phyloP scores from a whole-genome alignment of 805 yeast genomes.

The Metschnikowia continentalis region DNA sequence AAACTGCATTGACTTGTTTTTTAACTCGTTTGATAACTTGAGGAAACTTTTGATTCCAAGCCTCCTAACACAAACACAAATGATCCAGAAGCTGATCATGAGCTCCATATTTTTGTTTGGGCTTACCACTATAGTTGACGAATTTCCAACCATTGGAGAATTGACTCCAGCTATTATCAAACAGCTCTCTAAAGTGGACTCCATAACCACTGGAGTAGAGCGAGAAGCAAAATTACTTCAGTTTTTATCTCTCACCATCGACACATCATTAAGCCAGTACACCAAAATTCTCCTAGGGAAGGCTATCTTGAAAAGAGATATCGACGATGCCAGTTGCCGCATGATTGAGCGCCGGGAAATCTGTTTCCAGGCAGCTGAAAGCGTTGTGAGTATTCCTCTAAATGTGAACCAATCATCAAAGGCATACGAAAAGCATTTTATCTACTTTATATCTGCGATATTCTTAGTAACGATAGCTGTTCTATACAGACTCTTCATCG shows the following conservation, averaged over 20 bases:
- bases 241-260: conserved; percentile 28
- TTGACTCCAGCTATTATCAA: conserved; percentile 21
- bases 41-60: conserved; percentile 35
- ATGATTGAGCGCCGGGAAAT: conserved; percentile 34
- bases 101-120: conserved; percentile 26
- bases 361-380: conserved; percentile 40
- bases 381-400: conserved; percentile 40
- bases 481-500: conserved; percentile 26
- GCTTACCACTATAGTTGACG: conserved; percentile 31
- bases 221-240: conserved; percentile 29
- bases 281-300: conserved; percentile 36
- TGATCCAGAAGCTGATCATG: conserved; percentile 23
- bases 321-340: conserved; percentile 27
- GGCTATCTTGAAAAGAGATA: conserved; percentile 36
- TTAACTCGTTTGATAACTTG: conserved; percentile 35
- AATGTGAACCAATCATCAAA: conserved; percentile 28
- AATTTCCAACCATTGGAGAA: conserved; percentile 18
- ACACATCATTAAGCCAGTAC: conserved; percentile 33
- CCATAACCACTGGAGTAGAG: conserved; percentile 36
- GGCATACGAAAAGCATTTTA: conserved; percentile 23
- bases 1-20: conserved; percentile 36
- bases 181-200: conserved; percentile 34
- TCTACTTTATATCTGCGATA: conserved; percentile 22
- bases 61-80: conserved; percentile 29
- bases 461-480: conserved; percentile 24